A percentile compares a stretch with the other conserved stretches of the same genome.
Conservation (phyloP, 2,329 filamentous ascomycete genomes). For the Orbilia blumenaviensis region DNA sequence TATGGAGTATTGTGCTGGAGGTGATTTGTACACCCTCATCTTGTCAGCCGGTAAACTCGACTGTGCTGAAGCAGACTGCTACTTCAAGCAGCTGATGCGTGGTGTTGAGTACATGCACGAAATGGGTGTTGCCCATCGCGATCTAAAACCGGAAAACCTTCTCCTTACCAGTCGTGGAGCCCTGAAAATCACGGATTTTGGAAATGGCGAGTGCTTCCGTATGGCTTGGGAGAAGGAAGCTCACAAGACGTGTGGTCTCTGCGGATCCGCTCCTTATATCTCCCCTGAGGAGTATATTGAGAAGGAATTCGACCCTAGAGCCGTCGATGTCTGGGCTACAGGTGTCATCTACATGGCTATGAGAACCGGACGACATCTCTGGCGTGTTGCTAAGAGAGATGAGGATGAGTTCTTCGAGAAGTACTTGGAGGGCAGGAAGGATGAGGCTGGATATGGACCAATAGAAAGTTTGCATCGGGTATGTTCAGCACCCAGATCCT, state of each 20-base stretch:
- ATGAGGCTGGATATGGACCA: slow-evolving; percentile 94
- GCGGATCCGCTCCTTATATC: slow-evolving; percentile 96
- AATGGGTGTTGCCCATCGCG: slow-evolving; percentile 97
- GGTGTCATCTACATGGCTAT: slow-evolving; percentile 99
- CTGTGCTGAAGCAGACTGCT: slow-evolving; percentile 92
- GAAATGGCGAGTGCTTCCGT: slow-evolving; percentile 97
- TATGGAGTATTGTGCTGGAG: slow-evolving; percentile 98
- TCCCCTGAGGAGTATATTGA: slow-evolving; percentile 95
- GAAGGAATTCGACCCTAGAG: slow-evolving; percentile 93
- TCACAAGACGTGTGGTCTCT: slow-evolving; percentile 97
- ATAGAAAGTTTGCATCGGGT: slow-evolving; percentile 96
- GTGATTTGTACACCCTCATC: slow-evolving; percentile 92
- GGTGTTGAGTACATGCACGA: slow-evolving; percentile 99
- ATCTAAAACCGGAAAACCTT: slow-evolving; percentile 95
- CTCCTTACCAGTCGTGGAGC: slow-evolving; percentile 90
- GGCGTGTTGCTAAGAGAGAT: slow-evolving; percentile 95
- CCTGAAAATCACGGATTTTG: slow-evolving; percentile 98
- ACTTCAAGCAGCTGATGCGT: slow-evolving; percentile 99
- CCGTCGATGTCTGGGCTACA: slow-evolving; percentile 98
- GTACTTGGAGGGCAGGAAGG: slow-evolving; percentile 89
- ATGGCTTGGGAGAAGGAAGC: slow-evolving; percentile 99
- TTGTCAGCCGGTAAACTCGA: slow-evolving; percentile 90
- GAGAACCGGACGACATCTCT: slow-evolving; percentile 93
- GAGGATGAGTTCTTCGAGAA: slow-evolving; percentile 97
- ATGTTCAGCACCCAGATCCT: slow-evolving; percentile 63